Evolutionary conservation across 768 basidiomycete species (phyloP), one percentile per base, ranked within the genome.

Genomic region (Tulasnella sp.): DNA sequence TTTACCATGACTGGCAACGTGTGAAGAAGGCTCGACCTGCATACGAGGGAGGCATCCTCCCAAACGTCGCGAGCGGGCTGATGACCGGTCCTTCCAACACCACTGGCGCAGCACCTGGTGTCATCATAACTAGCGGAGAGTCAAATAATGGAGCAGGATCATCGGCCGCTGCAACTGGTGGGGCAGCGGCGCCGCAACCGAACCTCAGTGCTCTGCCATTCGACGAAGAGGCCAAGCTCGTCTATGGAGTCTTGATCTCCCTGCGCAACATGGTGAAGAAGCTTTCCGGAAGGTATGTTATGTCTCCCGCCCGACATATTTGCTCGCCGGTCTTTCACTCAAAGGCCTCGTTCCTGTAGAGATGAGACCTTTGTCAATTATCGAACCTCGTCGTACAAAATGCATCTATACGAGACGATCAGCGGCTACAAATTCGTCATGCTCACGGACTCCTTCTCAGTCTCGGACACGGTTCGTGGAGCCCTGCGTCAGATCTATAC

Each of bases 361-460:
- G 87, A 94, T 66, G 94, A 97, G 71, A 80, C 84, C 62, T 96
- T 97, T 72, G 82, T 85, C 48, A 83, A 83, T 65, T 97, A 94
- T 71, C 80, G 82, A 64, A 98, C 96, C 2, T 89, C 91, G 22
- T 73, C 84, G 2, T 99, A 99, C 78, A 93, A 85, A 69, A 78
- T 98, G 8, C 93, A 98, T 71, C 74, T 94, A 56, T 94, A 84
- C 72, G 92, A 94, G 70, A 92, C 96, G 0, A 65, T 83, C 2
- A 89, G 92, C 2, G 87, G 90, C 12, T 96, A 91, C 81, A 92
- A 92, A 68, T 94, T 99, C 72, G 78, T 97, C 67, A 89, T 98
- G 76, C 80, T 97, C 64, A 88, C 84, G 62, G 92, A 96, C 67
- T 87, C 90, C 1, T 29, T 29, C 15, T 21, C 57, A 9, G 78